Percentiles rank a stretch among this genome's conserved stretches.
phyloP scores from a whole-genome alignment of 768 basidiomycete species.

The Calvatia gigantea region DNA sequence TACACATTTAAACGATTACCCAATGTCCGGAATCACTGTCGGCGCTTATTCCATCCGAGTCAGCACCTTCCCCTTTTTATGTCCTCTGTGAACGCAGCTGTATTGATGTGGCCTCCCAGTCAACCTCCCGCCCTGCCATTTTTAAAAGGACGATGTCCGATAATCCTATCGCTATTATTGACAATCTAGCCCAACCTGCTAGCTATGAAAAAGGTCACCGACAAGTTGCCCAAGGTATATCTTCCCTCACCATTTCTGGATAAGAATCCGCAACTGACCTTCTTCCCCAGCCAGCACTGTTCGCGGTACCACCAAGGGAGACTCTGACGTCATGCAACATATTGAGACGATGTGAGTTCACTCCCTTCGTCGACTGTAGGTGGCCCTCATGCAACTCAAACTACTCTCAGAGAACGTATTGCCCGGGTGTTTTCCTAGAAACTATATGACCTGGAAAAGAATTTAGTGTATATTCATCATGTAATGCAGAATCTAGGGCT shows the following conservation, averaged over 20 bases:
- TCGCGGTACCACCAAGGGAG: not conserved
- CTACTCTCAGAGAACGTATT: slow-evolving; percentile 7
- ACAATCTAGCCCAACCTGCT: not conserved
- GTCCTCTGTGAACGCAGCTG: not conserved
- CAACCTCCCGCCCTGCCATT: not conserved
- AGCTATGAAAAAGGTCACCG: not conserved
- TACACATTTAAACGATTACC: not conserved
- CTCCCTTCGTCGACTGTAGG: not conserved
- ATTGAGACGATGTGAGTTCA: slow-evolving; percentile 2
- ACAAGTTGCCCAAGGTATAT: not conserved
- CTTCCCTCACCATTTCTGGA: not conserved
- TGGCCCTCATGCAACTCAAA: not conserved
- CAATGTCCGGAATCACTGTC: not conserved
- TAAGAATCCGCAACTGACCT: too few species aligned
- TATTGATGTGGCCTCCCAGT: not conserved
- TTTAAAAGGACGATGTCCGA: not conserved
- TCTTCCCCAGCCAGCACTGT: not conserved
- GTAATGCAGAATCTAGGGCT: not conserved
- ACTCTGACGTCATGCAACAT: not conserved
- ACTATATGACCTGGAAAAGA: not conserved
- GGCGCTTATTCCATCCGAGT: not conserved
- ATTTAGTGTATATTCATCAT: not conserved
- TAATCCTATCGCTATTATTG: not conserved
- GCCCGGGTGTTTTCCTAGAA: slow-evolving; percentile 4
- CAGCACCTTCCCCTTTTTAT: not conserved